Evolutionary conservation across 192 early-diverging fungal genomes (phyloP).

Genomic region (Spizellomyces punctatus): DNA sequence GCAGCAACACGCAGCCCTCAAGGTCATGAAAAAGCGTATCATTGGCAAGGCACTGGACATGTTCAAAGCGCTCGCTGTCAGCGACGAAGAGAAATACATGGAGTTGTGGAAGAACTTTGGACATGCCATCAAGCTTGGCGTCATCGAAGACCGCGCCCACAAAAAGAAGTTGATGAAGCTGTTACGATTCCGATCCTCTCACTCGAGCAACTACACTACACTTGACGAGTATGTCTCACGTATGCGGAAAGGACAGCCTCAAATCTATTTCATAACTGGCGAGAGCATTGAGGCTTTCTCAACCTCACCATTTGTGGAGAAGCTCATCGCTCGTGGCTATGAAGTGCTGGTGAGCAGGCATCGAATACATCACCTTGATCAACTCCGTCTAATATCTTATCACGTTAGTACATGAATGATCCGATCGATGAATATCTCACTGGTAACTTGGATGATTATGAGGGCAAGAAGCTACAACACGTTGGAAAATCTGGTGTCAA

Average conservation of each 20-base stretch:
- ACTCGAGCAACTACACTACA: conserved; percentile 49
- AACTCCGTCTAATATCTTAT: background rate
- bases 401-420: conserved; percentile 55
- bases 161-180: conserved; percentile 78
- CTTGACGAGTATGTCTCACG: conserved; percentile 79
- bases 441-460: conserved; percentile 52
- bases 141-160: conserved; percentile 78
- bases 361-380: conserved; percentile 56
- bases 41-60: conserved; percentile 89
- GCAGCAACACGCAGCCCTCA: conserved; percentile 82
- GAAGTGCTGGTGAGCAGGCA: conserved; percentile 76
- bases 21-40: conserved; percentile 84
- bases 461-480: conserved; percentile 76
- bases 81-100: conserved; percentile 47
- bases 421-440: conserved; percentile 60
- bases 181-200: conserved; percentile 53
- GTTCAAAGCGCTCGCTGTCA: conserved; percentile 65
- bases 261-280: conserved; percentile 88
- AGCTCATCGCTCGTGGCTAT: conserved; percentile 81
- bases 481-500: conserved; percentile 53
- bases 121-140: conserved; percentile 81
- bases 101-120: conserved; percentile 77
- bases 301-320: conserved; percentile 91
- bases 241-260: conserved; percentile 89
- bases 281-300: conserved; percentile 64